Base-by-base conservation (phyloP, 2,329 filamentous ascomycete species). In the Fusarium torulosum region DNA sequence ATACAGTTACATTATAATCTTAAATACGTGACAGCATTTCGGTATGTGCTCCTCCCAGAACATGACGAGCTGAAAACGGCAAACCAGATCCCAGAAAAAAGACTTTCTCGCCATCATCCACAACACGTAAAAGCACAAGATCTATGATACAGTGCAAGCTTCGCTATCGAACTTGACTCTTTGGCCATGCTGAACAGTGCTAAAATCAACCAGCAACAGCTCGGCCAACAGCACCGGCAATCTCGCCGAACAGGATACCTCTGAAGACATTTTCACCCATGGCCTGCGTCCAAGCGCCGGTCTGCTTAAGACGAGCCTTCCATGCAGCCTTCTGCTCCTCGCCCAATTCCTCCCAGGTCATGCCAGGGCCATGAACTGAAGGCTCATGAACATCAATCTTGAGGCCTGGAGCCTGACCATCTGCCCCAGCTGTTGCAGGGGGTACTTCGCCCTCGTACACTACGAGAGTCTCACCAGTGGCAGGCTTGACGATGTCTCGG, bases 251-350 rank as follows among this genome's bases (percentile, higher is more conserved):
- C 65, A 96, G 80, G 31, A 96, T 86, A 4, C 92, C 91, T 78
- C 90, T 88, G 70, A 96, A 85, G 29, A 96, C 86, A 11, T 83
- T 84, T 81, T 95, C 92, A 4, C 92, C 91, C 83, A 95, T 91
- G 37, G 87, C 84, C 75, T 90, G 88, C n/a, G 87, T 86, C 93
- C 92, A 96, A 67, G 93, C 87, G 0, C 93, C 93, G 1, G 91
- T 89, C 54, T 89, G 84, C 55, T 83, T 82, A 35, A 96, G 83
- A 74, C 85, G 86, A 69, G 85, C 78, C 79, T 88, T 93, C 93
- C 93, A 96, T 19, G 82, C 80, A 51, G 82, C 79, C 75, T 87
- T 86, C 77, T 94, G 87, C 53, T 86, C 79, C 14, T 84, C 81
- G 7, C 82, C 82, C 43, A 97, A 79, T 60, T 94, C 87, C 58